Evolutionary conservation across 2,329 filamentous ascomycete genomes (phyloP).

Genomic region (Fusarium devonianum): DNA sequence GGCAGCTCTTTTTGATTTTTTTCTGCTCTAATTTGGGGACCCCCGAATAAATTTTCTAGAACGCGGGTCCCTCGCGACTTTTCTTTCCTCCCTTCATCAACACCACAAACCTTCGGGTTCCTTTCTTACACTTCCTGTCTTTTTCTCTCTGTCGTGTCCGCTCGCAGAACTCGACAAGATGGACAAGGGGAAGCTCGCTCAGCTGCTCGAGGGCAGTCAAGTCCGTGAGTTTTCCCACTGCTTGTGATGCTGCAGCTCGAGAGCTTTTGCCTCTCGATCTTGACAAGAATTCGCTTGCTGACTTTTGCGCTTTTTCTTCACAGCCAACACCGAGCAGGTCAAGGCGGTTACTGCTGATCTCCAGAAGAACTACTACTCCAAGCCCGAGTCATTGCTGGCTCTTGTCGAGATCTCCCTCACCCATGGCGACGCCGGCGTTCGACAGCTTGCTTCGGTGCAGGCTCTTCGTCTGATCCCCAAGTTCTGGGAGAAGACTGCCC

Average conservation of each 20-base stretch:
- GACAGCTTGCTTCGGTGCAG: slow-evolving; percentile 92
- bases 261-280: slow-evolving; percentile 12
- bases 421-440: slow-evolving; percentile 74
- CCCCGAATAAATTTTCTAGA: slow-evolving; percentile 33
- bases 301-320: slow-evolving; percentile 27
- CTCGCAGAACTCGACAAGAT: slow-evolving; percentile 42
- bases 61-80: slow-evolving; percentile 31
- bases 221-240: slow-evolving; percentile 69
- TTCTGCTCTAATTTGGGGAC: slow-evolving; percentile 11
- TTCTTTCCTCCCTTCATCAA: slow-evolving; percentile 24
- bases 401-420: slow-evolving; percentile 89
- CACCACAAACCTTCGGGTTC: slow-evolving; percentile 34
- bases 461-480: slow-evolving; percentile 81
- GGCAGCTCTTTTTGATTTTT: slow-evolving; percentile 30
- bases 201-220: slow-evolving; percentile 86
- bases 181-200: slow-evolving; percentile 76
- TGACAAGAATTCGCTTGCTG: slow-evolving; percentile 11
- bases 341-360: slow-evolving; percentile 90
- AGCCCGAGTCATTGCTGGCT: slow-evolving; percentile 82
- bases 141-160: slow-evolving; percentile 37
- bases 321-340: slow-evolving; percentile 87
- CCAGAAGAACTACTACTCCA: slow-evolving; percentile 91
- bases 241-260: slow-evolving; percentile 2
- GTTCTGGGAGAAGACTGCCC: slow-evolving; percentile 81
- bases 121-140: slow-evolving; percentile 12